These are phyloP conservation scores for Spathaspora sp. DNA, from an alignment of 805 yeast genomes.

Conservation along the genomic window DNA sequence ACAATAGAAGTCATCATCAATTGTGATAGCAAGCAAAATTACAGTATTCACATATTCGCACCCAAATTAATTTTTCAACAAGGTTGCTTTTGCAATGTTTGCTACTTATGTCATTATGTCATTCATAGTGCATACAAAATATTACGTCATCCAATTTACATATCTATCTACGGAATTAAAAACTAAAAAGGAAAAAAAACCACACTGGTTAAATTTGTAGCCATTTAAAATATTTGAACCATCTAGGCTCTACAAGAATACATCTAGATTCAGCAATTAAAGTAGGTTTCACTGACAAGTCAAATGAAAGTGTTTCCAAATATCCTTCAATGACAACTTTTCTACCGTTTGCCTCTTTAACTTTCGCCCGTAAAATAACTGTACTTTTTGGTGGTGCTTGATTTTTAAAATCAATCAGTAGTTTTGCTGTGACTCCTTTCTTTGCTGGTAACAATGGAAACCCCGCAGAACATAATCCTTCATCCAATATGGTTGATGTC, in stretches of 20 bases:
- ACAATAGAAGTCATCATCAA: background rate
- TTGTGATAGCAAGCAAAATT: background rate
- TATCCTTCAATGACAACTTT: conserved; percentile 76
- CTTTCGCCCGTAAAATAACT: conserved; percentile 65
- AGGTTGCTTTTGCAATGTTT: background rate
- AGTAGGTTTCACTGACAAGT: conserved; percentile 21
- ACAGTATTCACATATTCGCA: background rate
- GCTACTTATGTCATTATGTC: background rate
- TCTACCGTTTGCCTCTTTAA: conserved; percentile 66
- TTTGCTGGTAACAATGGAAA: conserved; percentile 75
- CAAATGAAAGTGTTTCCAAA: conserved; percentile 47
- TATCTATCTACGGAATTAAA: background rate
- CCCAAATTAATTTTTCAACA: background rate
- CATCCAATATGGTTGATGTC: conserved; percentile 76
- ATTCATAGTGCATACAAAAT: background rate
- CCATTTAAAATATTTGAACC: conserved; percentile 73
- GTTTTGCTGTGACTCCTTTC: conserved; percentile 84
- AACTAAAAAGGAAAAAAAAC: background rate
- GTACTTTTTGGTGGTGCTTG: conserved; percentile 62
- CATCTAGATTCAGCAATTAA: conserved; percentile 62
- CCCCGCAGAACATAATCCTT: conserved; percentile 81
- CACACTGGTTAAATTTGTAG: conserved; percentile 13
- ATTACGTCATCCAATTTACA: background rate
- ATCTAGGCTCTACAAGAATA: conserved; percentile 78
- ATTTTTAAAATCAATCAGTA: conserved; percentile 61